Evolutionary conservation across 768 basidiomycete genomes (phyloP).

Genomic region (Kwoniella newhampshirensis): DNA sequence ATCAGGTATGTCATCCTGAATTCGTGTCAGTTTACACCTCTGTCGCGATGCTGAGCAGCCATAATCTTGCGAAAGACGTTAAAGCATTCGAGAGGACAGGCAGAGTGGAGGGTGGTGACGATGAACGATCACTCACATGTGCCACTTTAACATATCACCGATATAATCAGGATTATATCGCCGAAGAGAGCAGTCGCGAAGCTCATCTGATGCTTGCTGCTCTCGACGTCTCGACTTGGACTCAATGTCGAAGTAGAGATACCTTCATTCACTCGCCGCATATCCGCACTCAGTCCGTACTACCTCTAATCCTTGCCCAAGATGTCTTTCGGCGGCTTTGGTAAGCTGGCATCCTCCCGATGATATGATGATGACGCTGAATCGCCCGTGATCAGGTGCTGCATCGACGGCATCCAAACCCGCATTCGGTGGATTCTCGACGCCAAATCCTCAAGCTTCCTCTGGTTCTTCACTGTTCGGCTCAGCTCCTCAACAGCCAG

Average conservation of each 20-base stretch:
- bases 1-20: no score
- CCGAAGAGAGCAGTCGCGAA: constrained; percentile 17
- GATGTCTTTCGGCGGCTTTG: constrained; percentile 18
- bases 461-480: constrained; percentile 16
- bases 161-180: not conserved
- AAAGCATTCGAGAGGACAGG: not conserved
- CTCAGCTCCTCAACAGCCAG: constrained; percentile 15
- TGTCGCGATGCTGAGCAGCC: no score
- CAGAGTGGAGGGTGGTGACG: not conserved
- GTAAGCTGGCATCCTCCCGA: constrained; percentile 1
- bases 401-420: constrained; percentile 23
- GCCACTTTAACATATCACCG: not conserved
- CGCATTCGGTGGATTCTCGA: constrained; percentile 32
- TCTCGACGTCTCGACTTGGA: not conserved
- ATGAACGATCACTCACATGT: no score
- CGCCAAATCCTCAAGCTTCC: constrained; percentile 23
- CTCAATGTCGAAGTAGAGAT: no score
- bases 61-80: no score
- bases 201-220: constrained; percentile 1
- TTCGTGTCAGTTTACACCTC: no score
- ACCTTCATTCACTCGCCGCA: no score
- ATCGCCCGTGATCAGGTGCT: not conserved
- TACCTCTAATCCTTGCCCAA: not conserved
- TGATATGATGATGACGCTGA: not conserved
- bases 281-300: no score